Base-by-base conservation (phyloP, 1,139 yeast species). In the Debaryomycetaceae sp. region DNA sequence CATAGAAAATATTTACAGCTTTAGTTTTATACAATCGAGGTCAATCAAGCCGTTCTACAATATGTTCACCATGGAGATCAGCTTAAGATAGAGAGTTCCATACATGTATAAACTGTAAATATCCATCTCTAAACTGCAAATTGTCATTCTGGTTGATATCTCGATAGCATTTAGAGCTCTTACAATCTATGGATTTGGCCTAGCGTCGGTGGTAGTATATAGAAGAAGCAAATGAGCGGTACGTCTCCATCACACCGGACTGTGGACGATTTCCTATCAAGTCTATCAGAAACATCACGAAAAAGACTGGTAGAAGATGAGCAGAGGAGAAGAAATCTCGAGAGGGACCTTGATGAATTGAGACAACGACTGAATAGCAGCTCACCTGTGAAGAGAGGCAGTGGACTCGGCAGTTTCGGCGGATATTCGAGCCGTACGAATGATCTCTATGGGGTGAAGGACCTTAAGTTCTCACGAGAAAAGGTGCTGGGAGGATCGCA, bases 221-320 rank as follows among this genome's bases (percentile, higher is more conserved):
- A 24, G 27, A 8, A 14, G 23, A 33, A 9, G 34, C 24, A 34
- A 39, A 59, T 59, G 63, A 44, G 59, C 7, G 49, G 50, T 24
- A 53, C 50, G 5, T 64, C 69, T 24, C 66, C 71, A 1, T 62
- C 69, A 4, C 44, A 60, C 7, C 53, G 57, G 36, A 62, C 63
- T 40, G 74, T 68, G 17, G 66, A 68, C 45, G 69, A 65, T 44
- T 69, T 69, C 49, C 54, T 69, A 36, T 55, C 67, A n/a, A 57
- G 60, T 34, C 49, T 69, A 35, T 69, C 74, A 2, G 58, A 62
- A 45, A 47, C 68, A 7, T 67, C 73, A 0, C 72, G 65, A 47
- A 65, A 60, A 20, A 54, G 66, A 39, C 45, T 66, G 22, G 50
- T 54, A 34, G 70, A 69, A 44, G 72, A 66, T 48, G 65, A 62